Conservation (phyloP, 257 asterid species). For the Jacaranda copaia region DNA sequence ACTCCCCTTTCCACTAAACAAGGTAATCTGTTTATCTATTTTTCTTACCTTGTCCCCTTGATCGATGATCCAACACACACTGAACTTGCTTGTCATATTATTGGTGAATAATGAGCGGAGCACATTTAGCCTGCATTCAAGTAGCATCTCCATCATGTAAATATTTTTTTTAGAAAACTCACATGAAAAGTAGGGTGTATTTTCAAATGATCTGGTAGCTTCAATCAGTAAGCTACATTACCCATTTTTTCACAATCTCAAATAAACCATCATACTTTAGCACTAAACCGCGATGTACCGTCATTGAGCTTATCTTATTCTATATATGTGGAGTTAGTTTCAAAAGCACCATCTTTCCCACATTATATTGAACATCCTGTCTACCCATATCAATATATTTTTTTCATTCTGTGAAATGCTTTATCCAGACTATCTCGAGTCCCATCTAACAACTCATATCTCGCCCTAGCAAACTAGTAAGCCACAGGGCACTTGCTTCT, state of each 20-base stretch:
- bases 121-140: neutral
- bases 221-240: neutral
- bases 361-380: neutral
- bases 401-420: neutral
- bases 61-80: no score
- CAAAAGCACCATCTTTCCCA: neutral
- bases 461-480: neutral
- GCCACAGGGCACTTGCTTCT: neutral
- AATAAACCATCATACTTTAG: neutral
- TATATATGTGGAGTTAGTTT: neutral
- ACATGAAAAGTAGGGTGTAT: neutral
- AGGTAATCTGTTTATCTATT: neutral
- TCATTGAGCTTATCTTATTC: neutral
- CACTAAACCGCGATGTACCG: neutral
- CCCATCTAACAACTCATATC: neutral
- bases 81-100: neutral
- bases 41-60: no score
- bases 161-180: neutral
- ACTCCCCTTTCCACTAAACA: neutral
- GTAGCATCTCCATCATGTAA: neutral
- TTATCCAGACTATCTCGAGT: neutral
- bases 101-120: neutral
- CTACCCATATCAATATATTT: neutral
- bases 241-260: neutral
- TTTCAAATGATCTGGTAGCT: neutral